Percentiles rank a stretch among this genome's conserved stretches.
Evolutionary conservation across 2,329 filamentous ascomycete species (phyloP).

Genomic region (Stagonosporopsis tanaceti): DNA sequence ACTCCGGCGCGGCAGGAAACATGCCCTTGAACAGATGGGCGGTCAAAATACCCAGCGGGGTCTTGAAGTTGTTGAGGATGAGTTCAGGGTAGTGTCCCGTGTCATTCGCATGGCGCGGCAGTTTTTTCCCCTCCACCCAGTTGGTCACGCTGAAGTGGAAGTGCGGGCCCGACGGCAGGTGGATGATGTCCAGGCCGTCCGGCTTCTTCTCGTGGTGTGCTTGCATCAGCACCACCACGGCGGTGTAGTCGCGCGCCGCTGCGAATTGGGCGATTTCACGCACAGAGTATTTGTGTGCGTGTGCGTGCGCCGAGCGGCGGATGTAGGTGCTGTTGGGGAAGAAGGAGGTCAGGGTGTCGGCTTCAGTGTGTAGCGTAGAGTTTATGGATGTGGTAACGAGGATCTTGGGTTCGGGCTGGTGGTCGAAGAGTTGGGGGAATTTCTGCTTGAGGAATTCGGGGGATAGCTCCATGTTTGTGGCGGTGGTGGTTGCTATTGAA

Average conservation of each 20-base stretch:
- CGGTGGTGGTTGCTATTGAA: constrained; percentile 56
- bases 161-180: constrained; percentile 84
- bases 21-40: constrained; percentile 81
- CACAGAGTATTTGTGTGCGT: constrained; percentile 89
- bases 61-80: constrained; percentile 93
- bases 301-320: constrained; percentile 81
- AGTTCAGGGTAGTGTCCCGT: constrained; percentile 92
- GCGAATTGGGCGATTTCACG: constrained; percentile 91
- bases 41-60: constrained; percentile 85
- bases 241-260: constrained; percentile 80
- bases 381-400: constrained; percentile 92
- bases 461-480: constrained; percentile 66
- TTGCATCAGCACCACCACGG: constrained; percentile 85
- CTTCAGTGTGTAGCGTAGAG: constrained; percentile 85
- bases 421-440: constrained; percentile 66
- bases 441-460: constrained; percentile 67
- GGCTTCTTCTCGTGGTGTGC: constrained; percentile 78
- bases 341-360: constrained; percentile 76
- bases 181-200: constrained; percentile 81
- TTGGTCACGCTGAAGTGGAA: constrained; percentile 92
- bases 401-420: constrained; percentile 75
- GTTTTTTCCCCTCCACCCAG: constrained; percentile 85
- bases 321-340: constrained; percentile 87
- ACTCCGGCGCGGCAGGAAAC: constrained; percentile 82
- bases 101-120: constrained; percentile 86